Evolutionary conservation across 2,329 filamentous ascomycete species (phyloP).

Genomic region (Sporothrix pseudoabietina): DNA sequence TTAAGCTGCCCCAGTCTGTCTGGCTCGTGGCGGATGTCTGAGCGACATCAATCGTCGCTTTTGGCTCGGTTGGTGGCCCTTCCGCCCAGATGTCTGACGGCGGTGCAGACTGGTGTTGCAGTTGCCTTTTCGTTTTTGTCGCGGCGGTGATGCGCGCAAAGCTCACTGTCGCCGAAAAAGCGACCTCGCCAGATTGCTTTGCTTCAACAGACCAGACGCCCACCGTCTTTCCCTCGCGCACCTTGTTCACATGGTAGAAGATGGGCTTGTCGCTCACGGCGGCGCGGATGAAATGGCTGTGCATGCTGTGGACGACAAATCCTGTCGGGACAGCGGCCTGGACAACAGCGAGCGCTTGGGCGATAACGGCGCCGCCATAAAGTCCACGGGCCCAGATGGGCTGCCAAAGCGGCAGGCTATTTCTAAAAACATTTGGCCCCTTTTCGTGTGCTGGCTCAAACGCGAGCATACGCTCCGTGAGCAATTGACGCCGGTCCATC

Average conservation of each 20-base stretch:
- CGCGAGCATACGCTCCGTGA: not conserved
- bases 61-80: not conserved
- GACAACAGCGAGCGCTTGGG: slow-evolving; percentile 21
- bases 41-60: not conserved
- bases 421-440: not conserved
- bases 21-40: not conserved
- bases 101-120: slow-evolving; percentile 6
- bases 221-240: slow-evolving; percentile 25
- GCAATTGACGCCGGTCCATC: not conserved
- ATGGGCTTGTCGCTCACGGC: not conserved
- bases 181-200: slow-evolving; percentile 11
- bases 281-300: slow-evolving; percentile 27
- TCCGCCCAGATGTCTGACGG: not conserved
- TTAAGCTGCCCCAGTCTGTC: not conserved
- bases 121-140: not conserved
- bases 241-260: slow-evolving; percentile 15
- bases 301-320: slow-evolving; percentile 31
- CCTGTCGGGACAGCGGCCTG: slow-evolving; percentile 1
- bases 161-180: slow-evolving; percentile 22
- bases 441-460: not conserved
- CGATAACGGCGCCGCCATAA: slow-evolving; percentile 29
- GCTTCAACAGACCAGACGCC: not conserved
- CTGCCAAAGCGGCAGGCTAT: not conserved
- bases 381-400: slow-evolving; percentile 30
- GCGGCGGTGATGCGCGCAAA: slow-evolving; percentile 9